phyloP scores from a whole-genome alignment of 2,329 filamentous ascomycete genomes.

The Talaromyces atroroseus region DNA sequence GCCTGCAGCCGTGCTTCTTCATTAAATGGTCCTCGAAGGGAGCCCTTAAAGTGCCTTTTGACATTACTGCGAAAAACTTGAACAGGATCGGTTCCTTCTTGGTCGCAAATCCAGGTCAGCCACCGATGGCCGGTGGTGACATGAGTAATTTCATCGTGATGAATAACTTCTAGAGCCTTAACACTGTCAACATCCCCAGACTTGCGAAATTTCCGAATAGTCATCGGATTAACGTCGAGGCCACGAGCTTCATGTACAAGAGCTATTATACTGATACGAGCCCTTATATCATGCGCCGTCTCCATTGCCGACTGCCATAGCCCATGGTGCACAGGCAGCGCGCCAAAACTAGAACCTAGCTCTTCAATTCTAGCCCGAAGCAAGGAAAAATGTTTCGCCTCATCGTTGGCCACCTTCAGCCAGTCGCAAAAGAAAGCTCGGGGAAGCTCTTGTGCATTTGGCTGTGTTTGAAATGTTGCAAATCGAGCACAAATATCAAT shows the following conservation, averaged over 20 bases:
- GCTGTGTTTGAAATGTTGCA: slow-evolving; percentile 37
- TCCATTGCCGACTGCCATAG: slow-evolving; percentile 42
- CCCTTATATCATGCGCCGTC: slow-evolving; percentile 42
- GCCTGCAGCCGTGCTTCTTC: slow-evolving; percentile 40
- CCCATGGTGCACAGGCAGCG: slow-evolving; percentile 43
- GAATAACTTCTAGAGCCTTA: slow-evolving; percentile 39
- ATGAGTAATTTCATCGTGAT: slow-evolving; percentile 47
- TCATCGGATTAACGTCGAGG: slow-evolving; percentile 44
- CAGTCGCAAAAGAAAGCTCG: slow-evolving; percentile 46
- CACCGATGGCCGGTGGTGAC: slow-evolving; percentile 46
- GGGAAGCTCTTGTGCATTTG: slow-evolving; percentile 27
- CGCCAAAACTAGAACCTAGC: slow-evolving; percentile 41
- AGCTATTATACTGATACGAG: slow-evolving; percentile 44
- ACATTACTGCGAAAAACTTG: slow-evolving; percentile 43
- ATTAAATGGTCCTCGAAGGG: slow-evolving; percentile 43
- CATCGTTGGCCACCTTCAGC: slow-evolving; percentile 45
- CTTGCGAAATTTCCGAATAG: slow-evolving; percentile 44
- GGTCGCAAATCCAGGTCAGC: slow-evolving; percentile 44
- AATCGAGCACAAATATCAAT: slow-evolving; percentile 46
- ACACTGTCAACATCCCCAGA: slow-evolving; percentile 40
- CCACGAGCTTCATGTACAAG: slow-evolving; percentile 46
- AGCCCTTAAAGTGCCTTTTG: slow-evolving; percentile 38
- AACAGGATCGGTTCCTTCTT: slow-evolving; percentile 42
- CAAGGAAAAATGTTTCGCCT: slow-evolving; percentile 46
- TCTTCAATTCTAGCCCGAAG: slow-evolving; percentile 43